Percentiles rank a stretch among this genome's conserved stretches.
Conservation (phyloP, 192 early-diverging fungal species). For the Rhizoclosmatium globosum region DNA sequence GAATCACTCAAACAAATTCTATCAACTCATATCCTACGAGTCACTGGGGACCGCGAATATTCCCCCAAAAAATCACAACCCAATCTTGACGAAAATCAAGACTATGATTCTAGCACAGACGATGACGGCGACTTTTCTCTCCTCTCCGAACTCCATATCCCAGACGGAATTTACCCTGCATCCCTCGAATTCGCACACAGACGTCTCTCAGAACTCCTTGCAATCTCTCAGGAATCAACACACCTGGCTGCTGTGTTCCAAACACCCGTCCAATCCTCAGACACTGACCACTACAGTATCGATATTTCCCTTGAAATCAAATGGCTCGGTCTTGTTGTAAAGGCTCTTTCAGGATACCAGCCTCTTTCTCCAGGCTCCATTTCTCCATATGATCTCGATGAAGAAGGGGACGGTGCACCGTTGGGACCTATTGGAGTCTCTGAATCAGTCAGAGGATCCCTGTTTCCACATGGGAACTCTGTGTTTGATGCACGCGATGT, state of each 20-base stretch:
- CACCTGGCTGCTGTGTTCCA: slow-evolving; percentile 23
- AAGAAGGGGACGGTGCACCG: slow-evolving; percentile 42
- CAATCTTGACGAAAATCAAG: not conserved
- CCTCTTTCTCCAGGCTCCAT: not conserved
- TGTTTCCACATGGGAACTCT: not conserved
- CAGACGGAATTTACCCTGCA: not conserved
- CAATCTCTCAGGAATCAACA: not conserved
- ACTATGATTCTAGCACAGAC: slow-evolving; percentile 5
- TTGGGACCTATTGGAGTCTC: slow-evolving; percentile 34
- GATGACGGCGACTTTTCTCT: slow-evolving; percentile 23
- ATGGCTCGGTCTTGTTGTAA: slow-evolving; percentile 30
- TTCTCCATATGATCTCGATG: slow-evolving; percentile 39
- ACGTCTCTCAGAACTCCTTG: slow-evolving; percentile 2
- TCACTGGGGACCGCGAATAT: slow-evolving; percentile 7
- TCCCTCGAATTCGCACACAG: slow-evolving; percentile 21
- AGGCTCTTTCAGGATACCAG: slow-evolving; percentile 8
- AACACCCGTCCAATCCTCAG: not conserved
- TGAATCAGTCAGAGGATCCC: slow-evolving; percentile 18
- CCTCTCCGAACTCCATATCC: slow-evolving; percentile 19
- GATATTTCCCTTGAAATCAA: slow-evolving; percentile 28
- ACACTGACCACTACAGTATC: slow-evolving; percentile 16
- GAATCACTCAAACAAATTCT: slow-evolving; percentile 24
- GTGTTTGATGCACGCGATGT: slow-evolving; percentile 1
- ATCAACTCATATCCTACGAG: not conserved
- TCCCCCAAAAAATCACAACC: not conserved